Conservation (phyloP, 2,329 filamentous ascomycete genomes). For the Penicillium sclerotiorum region DNA sequence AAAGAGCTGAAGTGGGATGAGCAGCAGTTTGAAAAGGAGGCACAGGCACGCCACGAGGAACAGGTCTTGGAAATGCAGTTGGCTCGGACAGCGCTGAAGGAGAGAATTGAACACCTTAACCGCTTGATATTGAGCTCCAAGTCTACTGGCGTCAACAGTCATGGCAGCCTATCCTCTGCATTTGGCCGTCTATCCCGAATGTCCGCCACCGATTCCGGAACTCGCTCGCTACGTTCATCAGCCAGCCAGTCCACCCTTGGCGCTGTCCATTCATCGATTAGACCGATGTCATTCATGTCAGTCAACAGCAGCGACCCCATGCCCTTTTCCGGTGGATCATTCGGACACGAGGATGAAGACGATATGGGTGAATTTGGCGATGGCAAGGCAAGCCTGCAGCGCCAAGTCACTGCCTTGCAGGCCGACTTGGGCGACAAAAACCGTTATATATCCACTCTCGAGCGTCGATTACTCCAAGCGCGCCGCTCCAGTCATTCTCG, state of each 20-base stretch:
- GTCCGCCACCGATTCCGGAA: conserved; percentile 50
- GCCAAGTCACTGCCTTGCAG: conserved; percentile 91
- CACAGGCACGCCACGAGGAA: conserved; percentile 85
- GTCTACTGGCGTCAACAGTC: conserved; percentile 87
- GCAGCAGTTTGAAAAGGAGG: conserved; percentile 78
- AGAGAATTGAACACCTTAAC: conserved; percentile 96
- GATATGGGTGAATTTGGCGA: conserved; percentile 85
- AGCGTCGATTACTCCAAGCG: conserved; percentile 89
- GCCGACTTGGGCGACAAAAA: conserved; percentile 97
- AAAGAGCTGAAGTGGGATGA: conserved; percentile 66
- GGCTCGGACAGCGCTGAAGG: conserved; percentile 90
- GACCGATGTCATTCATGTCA: conserved; percentile 70
- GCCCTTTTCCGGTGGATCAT: conserved; percentile 34
- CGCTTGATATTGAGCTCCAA: conserved; percentile 93
- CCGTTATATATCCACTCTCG: conserved; percentile 89
- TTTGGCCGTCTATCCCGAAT: conserved; percentile 66
- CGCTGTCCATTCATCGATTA: conserved; percentile 58
- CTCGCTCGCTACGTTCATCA: conserved; percentile 68
- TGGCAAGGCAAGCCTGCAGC: conserved; percentile 75
- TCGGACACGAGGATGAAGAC: conserved; percentile 58
- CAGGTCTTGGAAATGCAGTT: conserved; percentile 99
- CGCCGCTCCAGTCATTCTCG: conserved; percentile 86
- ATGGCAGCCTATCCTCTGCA: conserved; percentile 67
- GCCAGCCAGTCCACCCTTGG: conserved; percentile 64
- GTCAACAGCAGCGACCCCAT: conserved; percentile 46